Conservation (phyloP, 257 asterid genomes). For the Paulownia fortunei region DNA sequence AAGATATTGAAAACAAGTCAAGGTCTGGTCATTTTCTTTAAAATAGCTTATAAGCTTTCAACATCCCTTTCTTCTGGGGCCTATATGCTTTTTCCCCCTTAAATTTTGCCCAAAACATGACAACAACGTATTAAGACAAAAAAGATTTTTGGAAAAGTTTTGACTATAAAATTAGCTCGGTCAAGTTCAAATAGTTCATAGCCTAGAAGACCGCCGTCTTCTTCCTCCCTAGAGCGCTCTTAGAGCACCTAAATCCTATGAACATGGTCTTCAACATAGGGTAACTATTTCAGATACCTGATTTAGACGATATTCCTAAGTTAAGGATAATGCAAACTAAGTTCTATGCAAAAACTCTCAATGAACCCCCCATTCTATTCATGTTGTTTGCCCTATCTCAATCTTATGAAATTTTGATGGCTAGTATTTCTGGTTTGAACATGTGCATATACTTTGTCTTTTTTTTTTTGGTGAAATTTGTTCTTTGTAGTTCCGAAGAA, state of each 20-base stretch:
- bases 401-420: neutral
- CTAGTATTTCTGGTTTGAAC: neutral
- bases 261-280: neutral
- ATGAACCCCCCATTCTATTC: neutral
- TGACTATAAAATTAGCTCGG: neutral
- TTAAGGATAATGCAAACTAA: neutral
- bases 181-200: neutral
- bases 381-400: neutral
- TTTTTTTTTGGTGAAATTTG: neutral
- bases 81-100: neutral
- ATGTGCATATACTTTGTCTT: neutral
- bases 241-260: no score
- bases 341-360: neutral
- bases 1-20: no score
- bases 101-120: neutral
- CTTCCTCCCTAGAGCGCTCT: no score
- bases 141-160: neutral
- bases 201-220: neutral
- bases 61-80: neutral
- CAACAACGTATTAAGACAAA: neutral
- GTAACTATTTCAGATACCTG: neutral
- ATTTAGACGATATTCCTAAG: neutral
- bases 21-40: no score
- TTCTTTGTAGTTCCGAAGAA: neutral
- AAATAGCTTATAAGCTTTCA: no score